phyloP scores from a whole-genome alignment of 805 yeast genomes.

The Ogataea naganishii region DNA sequence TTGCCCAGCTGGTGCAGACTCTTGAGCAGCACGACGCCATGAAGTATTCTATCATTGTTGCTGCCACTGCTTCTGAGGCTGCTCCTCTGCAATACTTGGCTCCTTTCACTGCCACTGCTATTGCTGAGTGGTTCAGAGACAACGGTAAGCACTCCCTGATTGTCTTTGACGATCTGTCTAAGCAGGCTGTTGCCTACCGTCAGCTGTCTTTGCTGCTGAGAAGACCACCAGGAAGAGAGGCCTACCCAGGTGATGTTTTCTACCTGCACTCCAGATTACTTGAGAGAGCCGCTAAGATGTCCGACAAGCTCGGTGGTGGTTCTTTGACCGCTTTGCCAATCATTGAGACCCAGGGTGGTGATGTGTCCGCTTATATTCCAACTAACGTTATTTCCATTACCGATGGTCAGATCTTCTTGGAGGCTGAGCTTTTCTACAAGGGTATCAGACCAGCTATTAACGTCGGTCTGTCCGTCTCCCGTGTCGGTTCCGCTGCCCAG shows the following conservation, averaged over 20 bases:
- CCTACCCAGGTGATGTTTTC: constrained; percentile 96
- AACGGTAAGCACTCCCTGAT: constrained; percentile 97
- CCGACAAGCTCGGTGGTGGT: constrained; percentile 83
- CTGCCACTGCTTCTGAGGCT: constrained; percentile 99
- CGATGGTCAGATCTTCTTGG: constrained; percentile 97
- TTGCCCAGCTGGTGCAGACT: constrained; percentile 98
- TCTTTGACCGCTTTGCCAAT: constrained; percentile 94
- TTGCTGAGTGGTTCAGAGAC: constrained; percentile 99
- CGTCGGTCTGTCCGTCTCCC: constrained; percentile 99
- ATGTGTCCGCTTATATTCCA: constrained; percentile 96
- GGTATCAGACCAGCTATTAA: constrained; percentile 99
- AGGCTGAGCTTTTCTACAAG: constrained; percentile 99
- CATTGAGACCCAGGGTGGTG: constrained; percentile 99
- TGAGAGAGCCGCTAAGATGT: constrained; percentile 97
- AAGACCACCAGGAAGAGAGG: constrained; percentile 97
- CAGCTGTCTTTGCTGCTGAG: constrained; percentile 95
- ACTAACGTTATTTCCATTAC: constrained; percentile 96
- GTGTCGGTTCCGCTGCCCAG: constrained; percentile 99
- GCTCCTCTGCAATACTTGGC: constrained; percentile 99
- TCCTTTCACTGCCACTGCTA: constrained; percentile 99
- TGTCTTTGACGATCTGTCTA: constrained; percentile 95
- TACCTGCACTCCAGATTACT: constrained; percentile 90
- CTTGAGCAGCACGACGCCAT: constrained; percentile 97
- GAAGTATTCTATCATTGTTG: constrained; percentile 95
- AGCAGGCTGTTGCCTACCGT: constrained; percentile 99